phyloP scores from a whole-genome alignment of 192 early-diverging fungal genomes.

The Haplosporangium gracile region DNA sequence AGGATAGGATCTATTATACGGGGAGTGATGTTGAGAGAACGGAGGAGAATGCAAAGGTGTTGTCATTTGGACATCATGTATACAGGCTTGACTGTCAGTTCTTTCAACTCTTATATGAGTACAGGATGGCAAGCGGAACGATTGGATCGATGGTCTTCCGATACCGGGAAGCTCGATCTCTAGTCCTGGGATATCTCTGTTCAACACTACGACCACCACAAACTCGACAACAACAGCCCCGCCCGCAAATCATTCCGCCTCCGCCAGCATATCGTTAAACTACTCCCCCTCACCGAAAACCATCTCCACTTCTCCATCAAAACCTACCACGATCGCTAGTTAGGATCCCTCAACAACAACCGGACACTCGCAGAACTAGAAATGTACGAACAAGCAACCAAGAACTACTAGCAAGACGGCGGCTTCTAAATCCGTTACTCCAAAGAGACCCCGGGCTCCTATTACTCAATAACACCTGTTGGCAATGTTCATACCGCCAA shows the following conservation, averaged over 20 bases:
- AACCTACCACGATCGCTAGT: not conserved
- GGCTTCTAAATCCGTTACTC: not conserved
- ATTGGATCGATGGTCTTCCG: not conserved
- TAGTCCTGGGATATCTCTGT: not conserved
- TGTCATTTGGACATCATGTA: not conserved
- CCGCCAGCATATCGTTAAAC: not conserved
- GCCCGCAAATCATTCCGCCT: not conserved
- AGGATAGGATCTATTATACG: not conserved
- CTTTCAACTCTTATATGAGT: not conserved
- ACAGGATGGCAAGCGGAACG: not conserved
- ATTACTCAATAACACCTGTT: not conserved
- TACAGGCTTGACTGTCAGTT: not conserved
- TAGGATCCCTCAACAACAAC: not conserved
- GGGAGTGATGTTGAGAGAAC: not conserved
- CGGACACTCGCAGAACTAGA: not conserved
- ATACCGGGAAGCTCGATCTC: not conserved
- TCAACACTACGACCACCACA: not conserved
- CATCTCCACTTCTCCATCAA: not conserved
- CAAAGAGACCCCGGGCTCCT: not conserved
- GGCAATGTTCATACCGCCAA: not conserved
- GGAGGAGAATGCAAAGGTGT: not conserved
- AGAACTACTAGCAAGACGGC: not conserved
- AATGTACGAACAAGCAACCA: not conserved
- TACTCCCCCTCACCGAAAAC: not conserved
- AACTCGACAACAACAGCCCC: not conserved